Evolutionary conservation across 805 yeast genomes (phyloP).

Genomic region (Lachancea sp.): DNA sequence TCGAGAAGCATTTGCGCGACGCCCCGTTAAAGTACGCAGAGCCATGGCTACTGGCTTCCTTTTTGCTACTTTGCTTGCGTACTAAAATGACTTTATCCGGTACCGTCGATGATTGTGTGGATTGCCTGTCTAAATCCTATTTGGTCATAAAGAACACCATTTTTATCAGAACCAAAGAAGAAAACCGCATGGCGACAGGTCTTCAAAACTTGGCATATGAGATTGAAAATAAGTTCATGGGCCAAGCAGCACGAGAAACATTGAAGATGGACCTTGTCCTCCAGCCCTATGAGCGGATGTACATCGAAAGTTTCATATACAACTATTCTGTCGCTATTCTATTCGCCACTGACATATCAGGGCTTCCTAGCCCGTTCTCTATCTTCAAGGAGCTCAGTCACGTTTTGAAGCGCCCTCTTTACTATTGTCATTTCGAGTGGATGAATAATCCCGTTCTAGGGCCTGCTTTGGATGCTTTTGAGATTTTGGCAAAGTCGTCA

Average conservation of each 20-base stretch:
- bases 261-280: conserved; percentile 2
- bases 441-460: conserved; percentile 41
- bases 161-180: not conserved
- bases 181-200: not conserved
- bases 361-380: conserved; percentile 39
- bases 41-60: conserved; percentile 38
- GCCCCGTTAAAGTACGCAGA: conserved; percentile 30
- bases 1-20: conserved; percentile 20
- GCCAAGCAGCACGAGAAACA: not conserved
- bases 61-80: conserved; percentile 36
- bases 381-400: conserved; percentile 33
- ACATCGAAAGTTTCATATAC: conserved; percentile 41
- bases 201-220: conserved; percentile 13
- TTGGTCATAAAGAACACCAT: conserved; percentile 32
- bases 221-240: conserved; percentile 12
- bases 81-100: conserved; percentile 31
- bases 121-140: conserved; percentile 34
- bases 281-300: conserved; percentile 33
- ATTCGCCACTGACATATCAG: conserved; percentile 30
- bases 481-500: conserved; percentile 34
- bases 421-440: conserved; percentile 35
- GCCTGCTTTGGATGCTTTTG: conserved; percentile 35
- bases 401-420: conserved; percentile 33
- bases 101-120: conserved; percentile 27
- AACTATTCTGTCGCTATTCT: conserved; percentile 38